phyloP scores from a whole-genome alignment of 257 asterid genomes.

The Catharanthus roseus region DNA sequence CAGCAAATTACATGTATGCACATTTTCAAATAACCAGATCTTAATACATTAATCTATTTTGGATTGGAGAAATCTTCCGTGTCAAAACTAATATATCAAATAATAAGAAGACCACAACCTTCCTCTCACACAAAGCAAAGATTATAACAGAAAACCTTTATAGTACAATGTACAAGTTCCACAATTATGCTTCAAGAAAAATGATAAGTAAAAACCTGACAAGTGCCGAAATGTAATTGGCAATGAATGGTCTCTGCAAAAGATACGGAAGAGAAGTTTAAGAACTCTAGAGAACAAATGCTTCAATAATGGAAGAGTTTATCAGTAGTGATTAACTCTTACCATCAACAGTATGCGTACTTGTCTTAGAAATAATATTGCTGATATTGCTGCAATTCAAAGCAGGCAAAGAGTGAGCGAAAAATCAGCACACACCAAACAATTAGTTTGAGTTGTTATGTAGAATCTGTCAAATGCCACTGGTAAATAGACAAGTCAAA shows the following conservation, averaged over 20 bases:
- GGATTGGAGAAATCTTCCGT: background rate
- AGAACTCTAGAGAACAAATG: background rate
- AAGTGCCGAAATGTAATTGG: constrained; percentile 40
- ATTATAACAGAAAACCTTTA: background rate
- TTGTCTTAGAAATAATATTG: constrained; percentile 70
- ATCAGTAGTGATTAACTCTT: constrained; percentile 18
- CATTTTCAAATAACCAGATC: background rate
- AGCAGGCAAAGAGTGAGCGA: constrained; percentile 1
- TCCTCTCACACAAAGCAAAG: background rate
- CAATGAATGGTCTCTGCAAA: constrained; percentile 66
- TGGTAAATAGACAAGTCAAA: background rate
- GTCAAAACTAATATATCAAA: background rate
- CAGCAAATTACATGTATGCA: background rate
- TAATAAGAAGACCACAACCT: background rate
- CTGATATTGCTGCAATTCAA: constrained; percentile 68
- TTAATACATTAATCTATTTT: background rate
- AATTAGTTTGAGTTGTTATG: background rate
- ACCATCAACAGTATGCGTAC: constrained; percentile 53
- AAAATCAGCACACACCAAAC: background rate
- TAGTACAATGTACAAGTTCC: background rate
- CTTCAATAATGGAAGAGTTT: background rate
- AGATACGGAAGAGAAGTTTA: constrained; percentile 19
- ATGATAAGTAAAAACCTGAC: constrained; percentile 46
- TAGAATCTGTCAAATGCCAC: background rate
- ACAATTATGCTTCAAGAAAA: background rate